Percentiles rank a stretch among this genome's conserved stretches.
Evolutionary conservation across 352 stramenopile genomes (phyloP).

Genomic region (Globisporangium ultimum): DNA sequence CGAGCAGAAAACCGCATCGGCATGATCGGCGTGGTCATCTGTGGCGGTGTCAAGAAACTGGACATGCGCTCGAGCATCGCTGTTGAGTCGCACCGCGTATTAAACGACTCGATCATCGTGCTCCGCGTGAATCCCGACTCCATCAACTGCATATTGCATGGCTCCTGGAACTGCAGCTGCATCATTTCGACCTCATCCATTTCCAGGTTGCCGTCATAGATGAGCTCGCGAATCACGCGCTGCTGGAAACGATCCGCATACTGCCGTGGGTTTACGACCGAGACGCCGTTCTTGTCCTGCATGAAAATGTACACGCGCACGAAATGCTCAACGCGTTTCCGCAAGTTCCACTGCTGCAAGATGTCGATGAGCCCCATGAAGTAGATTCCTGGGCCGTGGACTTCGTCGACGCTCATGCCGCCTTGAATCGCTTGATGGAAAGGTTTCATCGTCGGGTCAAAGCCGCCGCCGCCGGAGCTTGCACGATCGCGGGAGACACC

Average conservation of each 20-base stretch:
- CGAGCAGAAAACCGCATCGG: constrained; percentile 11
- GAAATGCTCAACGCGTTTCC: constrained; percentile 89
- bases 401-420: constrained; percentile 77
- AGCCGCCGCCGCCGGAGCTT: constrained; percentile 1
- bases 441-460: constrained; percentile 31
- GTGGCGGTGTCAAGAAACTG: constrained; percentile 14
- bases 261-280: constrained; percentile 61
- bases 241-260: constrained; percentile 80
- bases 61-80: constrained; percentile 19
- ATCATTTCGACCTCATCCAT: constrained; percentile 31
- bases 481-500: constrained; percentile 4
- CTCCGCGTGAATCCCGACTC: constrained; percentile 47
- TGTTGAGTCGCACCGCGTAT: constrained; percentile 21
- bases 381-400: constrained; percentile 91
- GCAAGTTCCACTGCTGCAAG: constrained; percentile 92
- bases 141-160: constrained; percentile 16
- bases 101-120: constrained; percentile 52
- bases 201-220: constrained; percentile 48
- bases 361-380: constrained; percentile 96
- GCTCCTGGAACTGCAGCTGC: constrained; percentile 32
- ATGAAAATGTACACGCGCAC: constrained; percentile 65
- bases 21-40: constrained; percentile 6
- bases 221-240: constrained; percentile 69
- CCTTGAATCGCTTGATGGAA: constrained; percentile 45
- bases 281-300: constrained; percentile 73